Base-by-base conservation (phyloP, 371 early-diverging fungal genomes). In the Mucor lusitanicus region DNA sequence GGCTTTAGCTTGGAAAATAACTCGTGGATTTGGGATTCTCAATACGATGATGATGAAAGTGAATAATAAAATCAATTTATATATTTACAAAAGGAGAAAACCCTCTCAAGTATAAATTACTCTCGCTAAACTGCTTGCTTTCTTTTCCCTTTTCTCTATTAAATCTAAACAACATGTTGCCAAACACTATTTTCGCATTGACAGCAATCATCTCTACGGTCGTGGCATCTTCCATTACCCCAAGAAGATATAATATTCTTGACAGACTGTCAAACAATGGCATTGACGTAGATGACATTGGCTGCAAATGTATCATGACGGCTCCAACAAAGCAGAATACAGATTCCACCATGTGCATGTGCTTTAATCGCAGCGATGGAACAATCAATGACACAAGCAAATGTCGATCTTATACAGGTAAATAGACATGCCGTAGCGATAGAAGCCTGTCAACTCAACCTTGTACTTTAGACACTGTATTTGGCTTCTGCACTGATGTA, bases 11-110 rank as follows among this genome's bases (percentile, higher is more conserved):
- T 85, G 6, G 86, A 88, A 39, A 81, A 91, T 27, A 94, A 94
- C 72, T 92, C 93, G 27, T 96, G 97, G 97, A 94, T 96, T 33
- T 93, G 88, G 79, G 94, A 95, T 15, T 19, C 33, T 4, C 62
- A 62, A 37, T 62, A 62, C 23, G 32, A 62, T 12, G 17, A 62
- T 12, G 17, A 50, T 12, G 12, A 50, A 50, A 37, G 8, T 37
- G 25, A 50, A 50, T 23, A 25, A 50, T 23, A 23, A 50, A 50
- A 25, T 13, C 50, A 50, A 23, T 50, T 50, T 50, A 23, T 25
- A 23, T 50, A 21, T 2, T 9, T 0, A 37, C 30, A 30, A 37
- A 37, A 50, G 50, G 50, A 50, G 50, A 19, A 50, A 3, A 3
- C 6, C 8, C 0, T 23, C 25, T 37, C 33, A 28, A 30, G 30